Base-by-base conservation (phyloP, 768 basidiomycete species). In the Mycena belliarum region DNA sequence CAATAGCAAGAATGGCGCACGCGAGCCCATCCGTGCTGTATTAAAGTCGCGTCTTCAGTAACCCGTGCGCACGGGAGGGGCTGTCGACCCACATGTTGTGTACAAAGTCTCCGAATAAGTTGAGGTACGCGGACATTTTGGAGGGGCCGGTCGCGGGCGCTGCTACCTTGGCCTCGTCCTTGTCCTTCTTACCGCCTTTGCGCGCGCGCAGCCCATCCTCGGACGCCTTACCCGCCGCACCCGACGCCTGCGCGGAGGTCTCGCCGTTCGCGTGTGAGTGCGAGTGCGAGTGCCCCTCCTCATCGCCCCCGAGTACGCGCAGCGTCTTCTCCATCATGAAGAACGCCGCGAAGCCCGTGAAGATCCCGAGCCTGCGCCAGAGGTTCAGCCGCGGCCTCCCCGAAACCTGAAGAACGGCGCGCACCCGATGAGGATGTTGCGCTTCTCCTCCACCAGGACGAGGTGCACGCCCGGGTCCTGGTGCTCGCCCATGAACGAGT, bases 301-400 rank as follows among this genome's bases (percentile, higher is more conserved):
- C 74, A 21, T 75, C 81, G 35, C 84, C 80, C 41, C 86, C 84
- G 20, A 95, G 79, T 12, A 93, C 92, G 20, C 93, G 84, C 63
- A 95, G 80, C 12, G 89, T 85, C 75, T 95, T 96, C 70, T 96
- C 94, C 84, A 95, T 92, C 65, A 94, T 81, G 76, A 95, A 96
- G 75, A 96, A 96, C 0, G 90, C 76, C 32, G 91, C 86, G 72
- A 96, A 96, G 6, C 94, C 94, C 24, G 85, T 65, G 68, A 95
- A 95, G 63, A 95, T 90, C 28, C 83, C 89, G 10, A 92, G 77
- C 32, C 90, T 93, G 21, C 9, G 12, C 6, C 7, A 6, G 12
- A 32, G 29, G 29, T 32, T n/a, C n/a, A n/a, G n/a, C n/a, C n/a
- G n/a, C n/a, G n/a, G n/a, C n/a, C n/a, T n/a, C n/a, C n/a, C n/a